phyloP scores from a whole-genome alignment of 352 stramenopile genomes.

The Pythium chondricola region DNA sequence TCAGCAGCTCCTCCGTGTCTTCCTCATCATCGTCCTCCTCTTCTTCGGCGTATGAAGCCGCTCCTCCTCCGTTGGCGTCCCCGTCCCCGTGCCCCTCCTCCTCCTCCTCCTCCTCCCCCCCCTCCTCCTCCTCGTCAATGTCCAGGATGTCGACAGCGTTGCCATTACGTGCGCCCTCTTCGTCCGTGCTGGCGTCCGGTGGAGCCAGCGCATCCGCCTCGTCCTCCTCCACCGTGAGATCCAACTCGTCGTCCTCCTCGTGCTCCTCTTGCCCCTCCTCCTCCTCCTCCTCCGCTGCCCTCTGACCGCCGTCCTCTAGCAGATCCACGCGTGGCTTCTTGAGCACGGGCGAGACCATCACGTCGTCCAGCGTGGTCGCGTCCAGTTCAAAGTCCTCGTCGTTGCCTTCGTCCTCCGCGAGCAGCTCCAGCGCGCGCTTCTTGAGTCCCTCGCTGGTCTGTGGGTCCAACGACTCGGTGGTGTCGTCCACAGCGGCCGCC shows the following conservation, averaged over 20 bases:
- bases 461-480: neutral
- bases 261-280: constrained; percentile 6
- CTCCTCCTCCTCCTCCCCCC: constrained; percentile 17
- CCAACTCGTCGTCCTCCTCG: constrained; percentile 3
- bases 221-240: constrained; percentile 13
- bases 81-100: constrained; percentile 8
- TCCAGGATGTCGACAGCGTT: constrained; percentile 9
- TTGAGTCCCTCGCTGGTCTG: constrained; percentile 4
- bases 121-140: constrained; percentile 18
- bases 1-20: constrained; percentile 17
- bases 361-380: constrained; percentile 59
- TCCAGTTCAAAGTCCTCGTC: constrained; percentile 20
- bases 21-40: constrained; percentile 34
- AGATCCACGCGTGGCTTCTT: constrained; percentile 57
- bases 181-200: constrained; percentile 19
- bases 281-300: constrained; percentile 18
- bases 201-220: constrained; percentile 17
- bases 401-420: constrained; percentile 6
- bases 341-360: constrained; percentile 36
- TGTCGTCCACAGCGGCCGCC: constrained; percentile 6
- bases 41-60: constrained; percentile 13
- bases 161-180: constrained; percentile 12
- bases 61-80: constrained; percentile 5
- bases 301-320: constrained; percentile 39
- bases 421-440: constrained; percentile 17